A percentile compares a stretch with the other conserved stretches of the same genome.
Conservation (phyloP, 2,329 filamentous ascomycete genomes). For the Cryphonectria naterciae region DNA sequence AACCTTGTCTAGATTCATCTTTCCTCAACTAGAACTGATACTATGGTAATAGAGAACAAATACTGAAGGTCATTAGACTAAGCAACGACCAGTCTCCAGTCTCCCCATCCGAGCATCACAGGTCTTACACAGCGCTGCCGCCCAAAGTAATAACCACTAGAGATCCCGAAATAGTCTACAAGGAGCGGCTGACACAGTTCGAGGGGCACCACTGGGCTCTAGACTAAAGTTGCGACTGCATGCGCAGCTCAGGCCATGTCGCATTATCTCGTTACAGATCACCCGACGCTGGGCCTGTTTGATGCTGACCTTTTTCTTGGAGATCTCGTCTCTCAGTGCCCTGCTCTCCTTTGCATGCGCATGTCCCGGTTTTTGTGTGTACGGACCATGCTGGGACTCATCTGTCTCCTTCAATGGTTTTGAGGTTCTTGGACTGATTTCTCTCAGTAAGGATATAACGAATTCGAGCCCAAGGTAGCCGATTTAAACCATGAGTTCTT, state of each 20-base stretch:
- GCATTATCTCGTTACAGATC: conserved; percentile 28
- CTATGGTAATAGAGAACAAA: neutral
- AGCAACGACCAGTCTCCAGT: neutral
- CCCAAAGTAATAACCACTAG: neutral
- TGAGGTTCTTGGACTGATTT: neutral
- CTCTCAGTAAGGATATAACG: conserved; percentile 26
- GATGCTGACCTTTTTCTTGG: conserved; percentile 32
- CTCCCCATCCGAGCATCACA: neutral
- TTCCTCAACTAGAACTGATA: neutral
- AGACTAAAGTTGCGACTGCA: conserved; percentile 20
- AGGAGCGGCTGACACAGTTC: conserved; percentile 24
- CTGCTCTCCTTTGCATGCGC: conserved; percentile 31
- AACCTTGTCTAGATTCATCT: neutral
- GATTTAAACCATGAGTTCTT: conserved; percentile 23
- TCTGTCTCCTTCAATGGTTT: neutral
- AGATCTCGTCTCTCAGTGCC: conserved; percentile 29
- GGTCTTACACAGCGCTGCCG: neutral
- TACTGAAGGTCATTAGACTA: neutral
- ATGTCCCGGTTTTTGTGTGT: neutral
- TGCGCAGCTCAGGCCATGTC: conserved; percentile 28
- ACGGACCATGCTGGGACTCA: neutral
- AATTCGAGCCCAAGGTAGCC: conserved; percentile 17
- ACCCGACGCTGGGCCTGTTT: conserved; percentile 30
- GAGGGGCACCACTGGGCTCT: conserved; percentile 27
- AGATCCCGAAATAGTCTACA: conserved; percentile 14